phyloP scores from a whole-genome alignment of 2,329 filamentous ascomycete species.

The Helotiales sp. region DNA sequence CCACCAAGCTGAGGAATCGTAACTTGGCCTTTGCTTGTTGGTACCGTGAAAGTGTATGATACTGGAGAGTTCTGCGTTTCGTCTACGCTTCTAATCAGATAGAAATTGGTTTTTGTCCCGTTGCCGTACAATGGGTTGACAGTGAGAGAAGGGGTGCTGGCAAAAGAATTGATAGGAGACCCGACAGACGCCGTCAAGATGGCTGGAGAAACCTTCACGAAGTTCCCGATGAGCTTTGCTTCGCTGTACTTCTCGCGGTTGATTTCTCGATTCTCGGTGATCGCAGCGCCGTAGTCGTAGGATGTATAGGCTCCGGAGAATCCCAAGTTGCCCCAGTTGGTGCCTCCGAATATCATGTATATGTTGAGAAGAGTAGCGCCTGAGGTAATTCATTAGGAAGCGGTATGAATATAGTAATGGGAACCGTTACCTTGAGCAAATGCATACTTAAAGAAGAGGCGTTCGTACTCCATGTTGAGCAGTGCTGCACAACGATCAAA shows the following conservation, averaged over 20 bases:
- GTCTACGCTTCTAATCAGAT: conserved; percentile 66
- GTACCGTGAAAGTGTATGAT: conserved; percentile 48
- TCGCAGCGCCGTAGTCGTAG: conserved; percentile 5
- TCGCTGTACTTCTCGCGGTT: conserved; percentile 28
- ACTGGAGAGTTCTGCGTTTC: conserved; percentile 46
- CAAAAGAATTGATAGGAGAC: neutral
- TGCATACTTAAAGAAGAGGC: conserved; percentile 40
- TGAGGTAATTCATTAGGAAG: conserved; percentile 52
- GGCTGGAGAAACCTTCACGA: conserved; percentile 29
- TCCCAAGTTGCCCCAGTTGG: conserved; percentile 80
- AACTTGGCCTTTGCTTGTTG: conserved; percentile 59
- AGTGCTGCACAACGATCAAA: conserved; percentile 63
- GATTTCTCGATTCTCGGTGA: conserved; percentile 51
- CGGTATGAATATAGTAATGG: neutral
- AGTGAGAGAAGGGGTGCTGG: conserved; percentile 38
- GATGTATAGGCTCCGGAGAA: conserved; percentile 45
- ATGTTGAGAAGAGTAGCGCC: conserved; percentile 70
- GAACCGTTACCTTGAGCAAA: neutral
- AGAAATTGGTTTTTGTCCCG: conserved; percentile 60
- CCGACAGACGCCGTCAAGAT: conserved; percentile 51
- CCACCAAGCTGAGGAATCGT: conserved; percentile 63
- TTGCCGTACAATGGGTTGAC: conserved; percentile 64
- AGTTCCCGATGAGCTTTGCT: conserved; percentile 33
- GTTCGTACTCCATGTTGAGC: conserved; percentile 70
- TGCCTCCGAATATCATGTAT: conserved; percentile 80